phyloP scores from a whole-genome alignment of 208 protist species.

The Phytomonas sp. region DNA sequence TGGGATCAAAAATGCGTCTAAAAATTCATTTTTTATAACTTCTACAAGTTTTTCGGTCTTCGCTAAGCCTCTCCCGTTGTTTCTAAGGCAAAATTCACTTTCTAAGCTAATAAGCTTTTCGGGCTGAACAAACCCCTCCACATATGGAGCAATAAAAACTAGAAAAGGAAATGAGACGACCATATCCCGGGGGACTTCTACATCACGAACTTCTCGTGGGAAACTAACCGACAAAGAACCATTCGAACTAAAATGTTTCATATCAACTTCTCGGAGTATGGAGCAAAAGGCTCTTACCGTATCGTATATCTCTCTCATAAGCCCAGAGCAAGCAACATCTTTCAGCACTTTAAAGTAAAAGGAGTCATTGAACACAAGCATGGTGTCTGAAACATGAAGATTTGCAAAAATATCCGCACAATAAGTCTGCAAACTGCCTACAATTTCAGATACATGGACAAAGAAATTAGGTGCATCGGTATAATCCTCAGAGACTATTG shows the following conservation, averaged over 20 bases:
- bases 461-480: conserved; percentile 78
- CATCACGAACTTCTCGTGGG: background rate
- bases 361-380: conserved; percentile 33
- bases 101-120: background rate
- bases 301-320: conserved; percentile 39
- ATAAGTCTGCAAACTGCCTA: conserved; percentile 33
- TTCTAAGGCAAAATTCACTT: background rate
- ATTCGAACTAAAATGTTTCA: conserved; percentile 35
- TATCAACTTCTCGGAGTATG: conserved; percentile 44
- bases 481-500: conserved; percentile 54
- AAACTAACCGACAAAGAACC: conserved; percentile 7
- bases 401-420: conserved; percentile 14
- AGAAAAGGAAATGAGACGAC: conserved; percentile 69
- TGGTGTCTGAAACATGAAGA: conserved; percentile 14
- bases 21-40: background rate
- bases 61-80: conserved; percentile 6
- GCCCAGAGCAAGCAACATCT: conserved; percentile 34
- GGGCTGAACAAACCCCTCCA: conserved; percentile 50
- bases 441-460: conserved; percentile 58
- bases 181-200: conserved; percentile 8
- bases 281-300: conserved; percentile 53
- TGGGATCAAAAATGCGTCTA: background rate
- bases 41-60: conserved; percentile 3
- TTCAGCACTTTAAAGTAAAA: conserved; percentile 61
- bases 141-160: conserved; percentile 54